Evolutionary conservation across 1,284 basidiomycete genomes (phyloP).

Genomic region (Microbotryum lychnidis-dioicae): DNA sequence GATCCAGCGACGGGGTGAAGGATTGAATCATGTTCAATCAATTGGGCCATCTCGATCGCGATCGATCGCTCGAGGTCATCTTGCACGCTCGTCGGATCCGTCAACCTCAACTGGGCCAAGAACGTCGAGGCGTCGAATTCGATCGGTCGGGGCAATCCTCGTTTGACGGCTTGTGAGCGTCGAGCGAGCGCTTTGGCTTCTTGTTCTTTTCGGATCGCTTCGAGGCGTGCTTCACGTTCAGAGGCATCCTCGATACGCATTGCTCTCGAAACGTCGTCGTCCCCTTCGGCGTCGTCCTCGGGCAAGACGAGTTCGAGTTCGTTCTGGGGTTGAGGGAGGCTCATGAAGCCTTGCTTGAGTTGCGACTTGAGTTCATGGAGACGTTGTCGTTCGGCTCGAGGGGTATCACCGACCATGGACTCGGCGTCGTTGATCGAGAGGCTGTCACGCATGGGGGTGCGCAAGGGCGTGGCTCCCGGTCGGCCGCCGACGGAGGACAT

Average conservation of each 20-base stretch:
- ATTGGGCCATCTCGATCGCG: constrained; percentile 65
- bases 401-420: constrained; percentile 56
- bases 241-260: constrained; percentile 77
- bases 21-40: constrained; percentile 83
- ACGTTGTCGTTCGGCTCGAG: constrained; percentile 61
- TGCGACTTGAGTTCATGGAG: constrained; percentile 58
- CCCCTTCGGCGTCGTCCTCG: constrained; percentile 59
- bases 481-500: constrained; percentile 42
- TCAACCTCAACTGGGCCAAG: constrained; percentile 49
- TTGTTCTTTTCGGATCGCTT: constrained; percentile 63
- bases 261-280: constrained; percentile 35
- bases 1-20: constrained; percentile 76
- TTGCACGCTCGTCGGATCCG: constrained; percentile 31
- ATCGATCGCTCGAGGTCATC: constrained; percentile 43
- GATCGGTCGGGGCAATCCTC: constrained; percentile 73
- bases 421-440: constrained; percentile 69
- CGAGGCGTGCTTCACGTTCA: constrained; percentile 74
- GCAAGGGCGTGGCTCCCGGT: constrained; percentile 61
- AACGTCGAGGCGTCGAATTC: constrained; percentile 66
- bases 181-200: constrained; percentile 68
- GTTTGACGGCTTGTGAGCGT: constrained; percentile 72
- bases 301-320: constrained; percentile 93
- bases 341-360: constrained; percentile 71
- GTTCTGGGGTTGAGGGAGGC: constrained; percentile 86
- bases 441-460: constrained; percentile 85